A percentile compares a stretch with the other conserved stretches of the same genome.
Evolutionary conservation across 805 yeast genomes (phyloP).

Genomic region (Zygosaccharomyces siamensis): DNA sequence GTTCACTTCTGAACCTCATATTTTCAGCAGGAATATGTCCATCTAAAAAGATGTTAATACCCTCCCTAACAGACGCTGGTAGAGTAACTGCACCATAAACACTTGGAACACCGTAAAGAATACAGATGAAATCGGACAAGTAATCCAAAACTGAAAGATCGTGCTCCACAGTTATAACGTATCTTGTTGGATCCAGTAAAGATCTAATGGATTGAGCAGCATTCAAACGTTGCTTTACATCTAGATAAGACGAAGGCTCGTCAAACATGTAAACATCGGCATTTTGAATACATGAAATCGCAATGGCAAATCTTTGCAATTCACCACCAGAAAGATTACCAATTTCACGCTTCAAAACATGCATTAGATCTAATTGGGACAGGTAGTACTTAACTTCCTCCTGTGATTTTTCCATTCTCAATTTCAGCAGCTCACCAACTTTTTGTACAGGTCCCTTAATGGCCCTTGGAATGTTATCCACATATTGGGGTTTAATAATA

Average conservation of each 20-base stretch:
- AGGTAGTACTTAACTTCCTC: conserved; percentile 62
- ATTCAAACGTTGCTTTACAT: conserved; percentile 96
- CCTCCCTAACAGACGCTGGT: conserved; percentile 97
- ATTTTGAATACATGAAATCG: conserved; percentile 90
- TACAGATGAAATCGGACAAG: conserved; percentile 94
- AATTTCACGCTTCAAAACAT: conserved; percentile 82
- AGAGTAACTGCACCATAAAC: conserved; percentile 98
- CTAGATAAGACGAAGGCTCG: conserved; percentile 97
- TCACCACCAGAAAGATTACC: conserved; percentile 95
- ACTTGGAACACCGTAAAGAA: conserved; percentile 95
- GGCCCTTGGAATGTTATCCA: conserved; percentile 95
- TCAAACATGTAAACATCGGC: conserved; percentile 99
- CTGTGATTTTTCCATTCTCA: conserved; percentile 63
- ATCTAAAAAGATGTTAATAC: conserved; percentile 96
- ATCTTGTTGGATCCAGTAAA: conserved; percentile 65
- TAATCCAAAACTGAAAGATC: conserved; percentile 97
- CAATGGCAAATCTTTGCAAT: conserved; percentile 96
- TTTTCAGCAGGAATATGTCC: conserved; percentile 98
- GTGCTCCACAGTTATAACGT: conserved; percentile 97
- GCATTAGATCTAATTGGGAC: conserved; percentile 65
- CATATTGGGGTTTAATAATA: conserved; percentile 98
- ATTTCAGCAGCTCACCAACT: conserved; percentile 78
- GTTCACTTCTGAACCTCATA: conserved; percentile 93
- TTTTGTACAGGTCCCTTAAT: conserved; percentile 83
- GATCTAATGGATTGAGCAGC: conserved; percentile 95